Percentiles rank a stretch among this genome's conserved stretches.
Conservation (phyloP, 2,329 filamentous ascomycete species). For the Claviceps sp. region DNA sequence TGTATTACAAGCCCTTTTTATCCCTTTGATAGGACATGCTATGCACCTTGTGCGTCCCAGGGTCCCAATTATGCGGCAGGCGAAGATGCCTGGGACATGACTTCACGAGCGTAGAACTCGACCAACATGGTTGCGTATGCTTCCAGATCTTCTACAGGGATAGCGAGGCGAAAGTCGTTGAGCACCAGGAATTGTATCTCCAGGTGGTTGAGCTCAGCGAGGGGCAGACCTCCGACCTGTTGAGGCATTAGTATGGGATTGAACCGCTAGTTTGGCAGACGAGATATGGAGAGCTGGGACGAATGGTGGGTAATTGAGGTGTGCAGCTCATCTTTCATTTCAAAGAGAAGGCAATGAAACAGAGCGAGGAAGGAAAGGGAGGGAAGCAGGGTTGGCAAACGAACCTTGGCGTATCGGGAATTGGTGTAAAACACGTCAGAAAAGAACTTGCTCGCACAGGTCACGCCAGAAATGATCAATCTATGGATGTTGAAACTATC, state of each 20-base stretch:
- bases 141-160: conserved; percentile 90
- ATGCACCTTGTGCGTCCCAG: too few relatives aligned
- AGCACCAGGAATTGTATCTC: conserved; percentile 91
- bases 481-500: conserved; percentile 99
- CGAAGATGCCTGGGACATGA: conserved; percentile 35
- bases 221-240: conserved; percentile 83
- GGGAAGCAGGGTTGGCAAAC: conserved; percentile 11
- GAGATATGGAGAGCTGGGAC: too few relatives aligned
- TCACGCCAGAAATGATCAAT: conserved; percentile 90
- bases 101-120: conserved; percentile 90
- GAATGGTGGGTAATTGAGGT: too few relatives aligned
- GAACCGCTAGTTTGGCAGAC: too few relatives aligned
- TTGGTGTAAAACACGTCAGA: conserved; percentile 98
- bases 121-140: conserved; percentile 97
- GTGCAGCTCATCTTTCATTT: too few relatives aligned
- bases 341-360: not conserved
- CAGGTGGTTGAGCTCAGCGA: conserved; percentile 87
- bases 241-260: conserved; percentile 6
- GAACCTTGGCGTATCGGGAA: conserved; percentile 95
- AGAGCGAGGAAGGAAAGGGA: not conserved
- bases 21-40: too few relatives aligned
- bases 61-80: not conserved
- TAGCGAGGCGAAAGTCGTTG: conserved; percentile 88
- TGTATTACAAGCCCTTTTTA: too few relatives aligned
- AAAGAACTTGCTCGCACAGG: conserved; percentile 98